Conservation (phyloP, 768 basidiomycete genomes). For the Russula brevipes region DNA sequence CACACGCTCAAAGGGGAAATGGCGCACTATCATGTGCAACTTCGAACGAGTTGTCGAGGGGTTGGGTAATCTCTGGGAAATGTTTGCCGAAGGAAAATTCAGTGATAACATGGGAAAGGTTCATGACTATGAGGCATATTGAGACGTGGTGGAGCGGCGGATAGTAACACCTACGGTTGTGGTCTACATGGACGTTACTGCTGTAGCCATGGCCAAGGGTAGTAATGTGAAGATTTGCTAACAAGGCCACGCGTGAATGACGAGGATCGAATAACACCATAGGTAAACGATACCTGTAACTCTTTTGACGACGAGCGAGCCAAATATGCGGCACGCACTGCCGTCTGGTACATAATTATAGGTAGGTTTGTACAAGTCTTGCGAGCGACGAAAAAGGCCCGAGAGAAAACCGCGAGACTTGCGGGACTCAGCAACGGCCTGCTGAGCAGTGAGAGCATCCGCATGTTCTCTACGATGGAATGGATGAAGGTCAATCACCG, state of each 20-base stretch:
- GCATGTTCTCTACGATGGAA: conserved; percentile 51
- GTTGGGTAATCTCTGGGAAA: conserved; percentile 94
- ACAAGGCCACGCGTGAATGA: background rate
- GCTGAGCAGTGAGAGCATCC: conserved; percentile 55
- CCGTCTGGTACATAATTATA: conserved; percentile 64
- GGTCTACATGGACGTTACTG: conserved; percentile 82
- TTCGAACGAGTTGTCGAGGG: conserved; percentile 87
- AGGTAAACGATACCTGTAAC: conserved; percentile 60
- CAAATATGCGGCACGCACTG: conserved; percentile 81
- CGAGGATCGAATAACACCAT: background rate
- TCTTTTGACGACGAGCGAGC: conserved; percentile 77
- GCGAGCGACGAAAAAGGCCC: conserved; percentile 43
- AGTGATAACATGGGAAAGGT: conserved; percentile 91
- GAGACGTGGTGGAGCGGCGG: background rate
- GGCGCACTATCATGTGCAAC: conserved; percentile 59
- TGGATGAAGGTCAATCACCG: conserved; percentile 24
- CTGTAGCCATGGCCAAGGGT: conserved; percentile 93
- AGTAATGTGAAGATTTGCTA: conserved; percentile 90
- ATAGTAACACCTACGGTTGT: conserved; percentile 53
- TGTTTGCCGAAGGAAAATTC: conserved; percentile 97
- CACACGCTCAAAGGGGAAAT: conserved; percentile 1
- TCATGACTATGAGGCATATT: conserved; percentile 64
- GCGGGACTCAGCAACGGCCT: conserved; percentile 68
- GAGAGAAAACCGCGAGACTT: conserved; percentile 71
- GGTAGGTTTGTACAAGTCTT: conserved; percentile 59